A percentile compares a stretch with the other conserved stretches of the same genome.
phyloP scores from a whole-genome alignment of 2,329 filamentous ascomycete genomes.

The Gnomoniopsis smithogilvyi region DNA sequence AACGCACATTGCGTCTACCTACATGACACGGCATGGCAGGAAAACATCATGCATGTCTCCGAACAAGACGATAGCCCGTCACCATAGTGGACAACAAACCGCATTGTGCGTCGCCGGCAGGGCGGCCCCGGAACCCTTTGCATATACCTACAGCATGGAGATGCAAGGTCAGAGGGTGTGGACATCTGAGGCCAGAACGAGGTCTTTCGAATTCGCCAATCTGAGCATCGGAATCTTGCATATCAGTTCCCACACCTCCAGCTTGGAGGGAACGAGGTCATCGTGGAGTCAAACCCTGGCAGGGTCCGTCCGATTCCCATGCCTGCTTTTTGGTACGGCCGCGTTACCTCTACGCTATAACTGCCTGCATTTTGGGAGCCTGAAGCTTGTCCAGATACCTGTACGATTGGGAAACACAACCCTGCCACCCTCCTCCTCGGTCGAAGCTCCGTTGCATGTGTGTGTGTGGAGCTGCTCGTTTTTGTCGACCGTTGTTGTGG shows the following conservation, averaged over 20 bases:
- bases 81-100: neutral
- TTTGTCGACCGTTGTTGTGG: neutral
- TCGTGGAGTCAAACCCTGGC: conserved; percentile 1
- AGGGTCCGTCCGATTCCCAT: neutral
- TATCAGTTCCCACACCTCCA: conserved; percentile 4
- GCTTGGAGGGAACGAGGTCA: neutral
- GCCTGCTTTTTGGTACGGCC: neutral
- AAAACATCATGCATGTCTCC: neutral
- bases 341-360: neutral
- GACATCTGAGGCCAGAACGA: conserved; percentile 5
- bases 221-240: conserved; percentile 19
- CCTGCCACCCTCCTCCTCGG: neutral
- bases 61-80: neutral
- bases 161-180: conserved; percentile 1
- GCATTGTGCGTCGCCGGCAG: neutral
- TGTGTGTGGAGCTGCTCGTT: neutral
- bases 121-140: neutral
- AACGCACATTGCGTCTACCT: conserved; percentile 1
- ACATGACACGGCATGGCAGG: neutral
- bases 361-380: neutral
- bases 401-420: too few relatives aligned
- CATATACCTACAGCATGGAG: neutral
- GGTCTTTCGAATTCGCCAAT: conserved; percentile 15
- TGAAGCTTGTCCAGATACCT: too few relatives aligned
- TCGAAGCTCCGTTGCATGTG: neutral